phyloP scores from a whole-genome alignment of 1,284 basidiomycete species.

The Gymnopus androsaceus region DNA sequence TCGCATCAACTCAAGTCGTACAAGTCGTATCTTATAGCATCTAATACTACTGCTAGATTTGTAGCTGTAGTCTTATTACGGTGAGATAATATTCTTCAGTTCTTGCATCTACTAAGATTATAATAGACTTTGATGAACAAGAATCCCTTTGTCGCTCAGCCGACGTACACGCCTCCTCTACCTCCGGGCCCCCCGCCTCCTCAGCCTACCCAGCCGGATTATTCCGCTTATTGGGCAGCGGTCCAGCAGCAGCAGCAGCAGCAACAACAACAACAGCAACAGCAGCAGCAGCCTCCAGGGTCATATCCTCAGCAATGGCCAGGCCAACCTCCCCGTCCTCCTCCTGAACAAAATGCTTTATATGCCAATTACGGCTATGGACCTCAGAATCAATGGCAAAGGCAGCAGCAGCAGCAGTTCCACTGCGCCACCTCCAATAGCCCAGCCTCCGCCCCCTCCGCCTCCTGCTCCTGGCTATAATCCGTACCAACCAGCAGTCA shows the following conservation, averaged over 20 bases:
- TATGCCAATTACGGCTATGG: constrained; percentile 88
- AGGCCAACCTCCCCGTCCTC: constrained; percentile 60
- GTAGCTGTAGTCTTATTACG: no score
- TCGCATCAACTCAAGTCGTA: no score
- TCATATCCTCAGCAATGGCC: constrained; percentile 69
- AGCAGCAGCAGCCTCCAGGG: constrained; percentile 45
- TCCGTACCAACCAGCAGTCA: constrained; percentile 74
- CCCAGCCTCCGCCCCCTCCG: constrained; percentile 45
- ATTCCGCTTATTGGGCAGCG: constrained; percentile 73
- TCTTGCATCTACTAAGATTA: no score
- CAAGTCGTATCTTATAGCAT: no score
- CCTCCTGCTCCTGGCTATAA: constrained; percentile 61
- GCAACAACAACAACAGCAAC: constrained; percentile 41
- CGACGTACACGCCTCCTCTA: constrained; percentile 66
- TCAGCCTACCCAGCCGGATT: constrained; percentile 68
- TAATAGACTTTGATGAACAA: constrained; percentile 80
- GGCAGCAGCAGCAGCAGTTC: constrained; percentile 55
- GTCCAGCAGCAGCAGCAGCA: constrained; percentile 49
- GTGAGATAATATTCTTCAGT: no score
- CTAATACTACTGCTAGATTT: no score
- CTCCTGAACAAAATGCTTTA: constrained; percentile 72
- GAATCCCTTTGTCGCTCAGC: constrained; percentile 74
- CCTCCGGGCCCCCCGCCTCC: constrained; percentile 78
- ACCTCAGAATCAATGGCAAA: constrained; percentile 60
- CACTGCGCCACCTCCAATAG: constrained; percentile 54